These are phyloP conservation scores for Fusarium circinatum DNA, from an alignment of 2,329 filamentous ascomycete species.

Conservation along the genomic window DNA sequence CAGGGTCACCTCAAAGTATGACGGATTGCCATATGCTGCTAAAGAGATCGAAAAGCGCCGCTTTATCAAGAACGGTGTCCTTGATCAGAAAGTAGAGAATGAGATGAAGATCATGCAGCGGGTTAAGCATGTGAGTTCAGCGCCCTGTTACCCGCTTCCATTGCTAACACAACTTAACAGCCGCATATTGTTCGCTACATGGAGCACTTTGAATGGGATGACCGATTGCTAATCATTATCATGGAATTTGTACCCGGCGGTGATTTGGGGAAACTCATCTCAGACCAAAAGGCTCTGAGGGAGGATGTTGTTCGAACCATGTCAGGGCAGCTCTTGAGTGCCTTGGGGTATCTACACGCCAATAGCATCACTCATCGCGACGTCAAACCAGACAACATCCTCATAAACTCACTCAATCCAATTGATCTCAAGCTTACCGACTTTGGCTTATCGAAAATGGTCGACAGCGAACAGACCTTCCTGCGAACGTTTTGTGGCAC, in stretches of 20 bases:
- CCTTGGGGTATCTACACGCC: constrained; percentile 85
- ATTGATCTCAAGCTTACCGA: constrained; percentile 92
- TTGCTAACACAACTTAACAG: constrained; percentile 52
- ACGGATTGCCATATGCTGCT: constrained; percentile 85
- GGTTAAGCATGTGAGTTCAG: constrained; percentile 77
- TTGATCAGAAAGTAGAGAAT: constrained; percentile 93
- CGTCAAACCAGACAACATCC: constrained; percentile 97
- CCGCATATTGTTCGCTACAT: constrained; percentile 92
- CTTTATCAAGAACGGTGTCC: constrained; percentile 90
- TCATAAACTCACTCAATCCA: constrained; percentile 78
- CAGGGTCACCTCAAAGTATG: constrained; percentile 85
- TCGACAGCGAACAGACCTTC: constrained; percentile 90
- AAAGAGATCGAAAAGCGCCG: constrained; percentile 95
- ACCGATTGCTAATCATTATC: constrained; percentile 91
- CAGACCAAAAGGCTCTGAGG: constrained; percentile 67
- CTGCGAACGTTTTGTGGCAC: constrained; percentile 97
- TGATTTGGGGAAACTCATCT: constrained; percentile 81
- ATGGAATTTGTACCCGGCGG: constrained; percentile 92
- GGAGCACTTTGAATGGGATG: constrained; percentile 84
- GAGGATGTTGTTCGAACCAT: constrained; percentile 78
- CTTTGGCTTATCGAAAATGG: constrained; percentile 95
- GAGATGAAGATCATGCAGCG: constrained; percentile 96
- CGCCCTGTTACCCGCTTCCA: background rate
- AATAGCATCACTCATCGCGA: constrained; percentile 97
- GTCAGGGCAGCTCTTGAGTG: constrained; percentile 80